A percentile compares a stretch with the other conserved stretches of the same genome.
Evolutionary conservation across 2,329 filamentous ascomycete species (phyloP).

Genomic region (Emydomyces testavorans): DNA sequence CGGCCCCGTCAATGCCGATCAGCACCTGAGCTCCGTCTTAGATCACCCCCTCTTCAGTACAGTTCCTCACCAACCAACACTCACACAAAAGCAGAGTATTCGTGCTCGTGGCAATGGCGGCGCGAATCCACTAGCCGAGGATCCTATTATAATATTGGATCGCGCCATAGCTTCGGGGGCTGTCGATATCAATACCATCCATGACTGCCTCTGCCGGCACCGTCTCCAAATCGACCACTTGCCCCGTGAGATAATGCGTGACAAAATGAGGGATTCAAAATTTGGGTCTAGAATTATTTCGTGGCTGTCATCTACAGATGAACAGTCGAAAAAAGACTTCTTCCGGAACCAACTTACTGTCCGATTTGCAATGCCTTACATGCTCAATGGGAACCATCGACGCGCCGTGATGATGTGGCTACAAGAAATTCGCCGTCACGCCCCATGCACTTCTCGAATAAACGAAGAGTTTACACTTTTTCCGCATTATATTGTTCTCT

Average conservation of each 20-base stretch:
- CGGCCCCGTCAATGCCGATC: constrained; percentile 22
- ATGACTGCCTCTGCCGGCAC: constrained; percentile 27
- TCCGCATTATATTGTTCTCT: constrained; percentile 20
- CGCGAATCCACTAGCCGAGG: constrained; percentile 10
- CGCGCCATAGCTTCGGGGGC: constrained; percentile 31
- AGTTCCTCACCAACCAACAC: constrained; percentile 19
- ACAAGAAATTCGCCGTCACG: constrained; percentile 20
- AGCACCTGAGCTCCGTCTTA: constrained; percentile 30
- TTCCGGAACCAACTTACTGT: constrained; percentile 23
- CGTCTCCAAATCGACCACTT: constrained; percentile 20
- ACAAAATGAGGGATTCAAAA: constrained; percentile 27
- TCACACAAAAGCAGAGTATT: neutral
- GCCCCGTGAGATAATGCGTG: constrained; percentile 12
- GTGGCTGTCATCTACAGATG: constrained; percentile 34
- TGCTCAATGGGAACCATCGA: constrained; percentile 30
- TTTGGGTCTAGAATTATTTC: constrained; percentile 27
- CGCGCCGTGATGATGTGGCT: constrained; percentile 29
- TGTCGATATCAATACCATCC: constrained; percentile 21
- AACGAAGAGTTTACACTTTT: neutral
- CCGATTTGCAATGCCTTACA: constrained; percentile 28
- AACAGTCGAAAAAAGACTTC: constrained; percentile 22
- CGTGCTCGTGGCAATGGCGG: constrained; percentile 14
- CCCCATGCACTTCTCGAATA: constrained; percentile 18
- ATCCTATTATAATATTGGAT: constrained; percentile 30
- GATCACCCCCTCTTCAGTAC: constrained; percentile 35